phyloP scores from a whole-genome alignment of 345 rosid species.

The Citrus inodora region DNA sequence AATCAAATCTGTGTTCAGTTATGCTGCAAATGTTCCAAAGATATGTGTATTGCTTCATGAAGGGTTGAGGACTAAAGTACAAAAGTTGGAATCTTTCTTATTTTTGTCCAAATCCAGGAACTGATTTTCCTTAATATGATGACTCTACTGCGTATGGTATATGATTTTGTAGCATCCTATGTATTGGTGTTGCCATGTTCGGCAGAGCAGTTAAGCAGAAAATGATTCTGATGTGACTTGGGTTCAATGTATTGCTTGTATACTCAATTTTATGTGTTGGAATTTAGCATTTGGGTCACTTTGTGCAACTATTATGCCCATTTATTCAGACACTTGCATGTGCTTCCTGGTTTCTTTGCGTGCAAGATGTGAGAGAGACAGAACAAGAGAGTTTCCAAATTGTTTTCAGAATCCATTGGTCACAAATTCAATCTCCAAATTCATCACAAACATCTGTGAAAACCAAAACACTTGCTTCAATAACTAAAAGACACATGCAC shows the following conservation, averaged over 20 bases:
- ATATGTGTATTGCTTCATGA: slow-evolving; percentile 12
- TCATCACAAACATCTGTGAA: background rate
- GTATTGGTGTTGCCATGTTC: slow-evolving; percentile 19
- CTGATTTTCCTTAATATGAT: slow-evolving; percentile 8
- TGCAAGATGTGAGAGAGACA: slow-evolving; percentile 10
- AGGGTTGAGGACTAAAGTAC: slow-evolving; percentile 20
- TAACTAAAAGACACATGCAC: background rate
- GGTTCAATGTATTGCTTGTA: slow-evolving; percentile 11
- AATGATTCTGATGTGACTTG: slow-evolving; percentile 14
- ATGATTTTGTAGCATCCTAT: slow-evolving; percentile 9
- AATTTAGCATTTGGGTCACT: slow-evolving; percentile 12
- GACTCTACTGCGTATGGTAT: background rate
- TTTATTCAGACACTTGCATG: slow-evolving; percentile 16
- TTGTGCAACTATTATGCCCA: background rate
- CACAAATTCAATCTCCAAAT: background rate
- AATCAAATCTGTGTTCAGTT: slow-evolving; percentile 27
- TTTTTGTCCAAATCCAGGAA: slow-evolving; percentile 10
- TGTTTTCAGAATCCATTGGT: slow-evolving; percentile 6
- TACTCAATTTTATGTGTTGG: slow-evolving; percentile 7
- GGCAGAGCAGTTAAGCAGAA: slow-evolving; percentile 11
- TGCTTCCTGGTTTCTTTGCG: slow-evolving; percentile 14
- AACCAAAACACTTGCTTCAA: slow-evolving; percentile 1
- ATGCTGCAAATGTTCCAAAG: slow-evolving; percentile 12
- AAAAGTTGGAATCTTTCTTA: slow-evolving; percentile 8
- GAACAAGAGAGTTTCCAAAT: background rate